phyloP scores from a whole-genome alignment of 2,329 filamentous ascomycete species.

The Phoma sp. region DNA sequence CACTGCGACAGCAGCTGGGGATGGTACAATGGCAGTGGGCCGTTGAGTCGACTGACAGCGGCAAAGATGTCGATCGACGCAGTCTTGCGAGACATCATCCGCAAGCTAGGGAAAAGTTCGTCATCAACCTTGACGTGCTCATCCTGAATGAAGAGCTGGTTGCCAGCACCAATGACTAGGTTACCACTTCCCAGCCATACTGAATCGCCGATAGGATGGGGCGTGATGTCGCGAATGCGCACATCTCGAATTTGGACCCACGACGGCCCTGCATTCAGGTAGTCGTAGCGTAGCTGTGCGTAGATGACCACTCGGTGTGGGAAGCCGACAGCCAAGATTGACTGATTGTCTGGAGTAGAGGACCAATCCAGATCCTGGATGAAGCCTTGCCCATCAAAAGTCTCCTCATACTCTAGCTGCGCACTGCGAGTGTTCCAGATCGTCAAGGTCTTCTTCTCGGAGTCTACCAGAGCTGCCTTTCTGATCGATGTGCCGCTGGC shows the following conservation, averaged over 20 bases:
- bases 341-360: constrained; percentile 85
- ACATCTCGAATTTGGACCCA: constrained; percentile 88
- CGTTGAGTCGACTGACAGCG: constrained; percentile 82
- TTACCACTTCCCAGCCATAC: constrained; percentile 88
- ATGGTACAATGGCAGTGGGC: constrained; percentile 87
- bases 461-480: constrained; percentile 83
- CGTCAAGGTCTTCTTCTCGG: constrained; percentile 73
- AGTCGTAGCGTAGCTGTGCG: constrained; percentile 89
- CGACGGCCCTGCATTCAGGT: constrained; percentile 84
- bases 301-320: constrained; percentile 82
- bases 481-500: constrained; percentile 86
- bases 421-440: constrained; percentile 90
- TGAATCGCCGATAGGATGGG: constrained; percentile 90
- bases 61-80: constrained; percentile 75
- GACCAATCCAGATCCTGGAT: constrained; percentile 94
- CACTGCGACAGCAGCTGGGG: constrained; percentile 89
- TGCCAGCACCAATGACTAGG: constrained; percentile 86
- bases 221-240: constrained; percentile 78
- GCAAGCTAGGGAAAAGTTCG: constrained; percentile 63
- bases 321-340: constrained; percentile 90
- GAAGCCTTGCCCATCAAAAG: constrained; percentile 72
- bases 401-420: constrained; percentile 79
- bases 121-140: constrained; percentile 72
- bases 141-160: constrained; percentile 86
- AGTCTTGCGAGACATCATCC: constrained; percentile 55